These are phyloP conservation scores for Heterococcus sp. DNA, from an alignment of 108 stramenopile genomes.

Conservation along the genomic window DNA sequence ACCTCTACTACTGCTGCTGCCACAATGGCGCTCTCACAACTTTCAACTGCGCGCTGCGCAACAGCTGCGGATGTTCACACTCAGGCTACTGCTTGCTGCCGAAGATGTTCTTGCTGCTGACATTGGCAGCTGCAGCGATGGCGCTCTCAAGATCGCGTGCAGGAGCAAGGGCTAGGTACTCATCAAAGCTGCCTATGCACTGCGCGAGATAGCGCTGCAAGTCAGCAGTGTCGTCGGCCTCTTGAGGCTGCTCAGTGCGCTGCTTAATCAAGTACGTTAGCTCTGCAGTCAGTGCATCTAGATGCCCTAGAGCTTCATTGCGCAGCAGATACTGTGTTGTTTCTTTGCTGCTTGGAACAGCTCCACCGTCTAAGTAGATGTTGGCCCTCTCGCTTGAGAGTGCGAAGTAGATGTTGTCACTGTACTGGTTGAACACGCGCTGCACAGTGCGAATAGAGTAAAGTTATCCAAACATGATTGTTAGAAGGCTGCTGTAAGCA, in stretches of 20 bases:
- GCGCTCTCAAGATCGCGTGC: background rate
- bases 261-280: background rate
- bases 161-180: background rate
- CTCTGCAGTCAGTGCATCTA: background rate
- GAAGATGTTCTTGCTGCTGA: too few species aligned
- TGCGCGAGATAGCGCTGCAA: background rate
- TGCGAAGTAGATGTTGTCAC: background rate
- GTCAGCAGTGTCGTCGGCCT: background rate
- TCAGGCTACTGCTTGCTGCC: too few species aligned
- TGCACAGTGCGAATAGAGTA: background rate
- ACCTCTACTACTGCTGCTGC: too few species aligned
- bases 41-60: too few species aligned
- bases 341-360: background rate
- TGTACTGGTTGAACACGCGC: background rate
- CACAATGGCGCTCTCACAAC: too few species aligned
- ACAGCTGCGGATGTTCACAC: too few species aligned
- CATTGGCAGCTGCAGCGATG: background rate
- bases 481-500: too few species aligned
- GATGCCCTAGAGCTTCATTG: background rate
- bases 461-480: too few species aligned
- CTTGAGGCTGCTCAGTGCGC: too few species aligned
- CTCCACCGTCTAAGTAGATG: background rate
- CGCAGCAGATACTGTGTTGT: background rate
- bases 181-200: background rate
- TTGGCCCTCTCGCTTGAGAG: background rate